Percentiles rank a stretch among this genome's conserved stretches.
Evolutionary conservation across 169 alveolate species (phyloP).

Genomic region (Plasmodium fragile): DNA sequence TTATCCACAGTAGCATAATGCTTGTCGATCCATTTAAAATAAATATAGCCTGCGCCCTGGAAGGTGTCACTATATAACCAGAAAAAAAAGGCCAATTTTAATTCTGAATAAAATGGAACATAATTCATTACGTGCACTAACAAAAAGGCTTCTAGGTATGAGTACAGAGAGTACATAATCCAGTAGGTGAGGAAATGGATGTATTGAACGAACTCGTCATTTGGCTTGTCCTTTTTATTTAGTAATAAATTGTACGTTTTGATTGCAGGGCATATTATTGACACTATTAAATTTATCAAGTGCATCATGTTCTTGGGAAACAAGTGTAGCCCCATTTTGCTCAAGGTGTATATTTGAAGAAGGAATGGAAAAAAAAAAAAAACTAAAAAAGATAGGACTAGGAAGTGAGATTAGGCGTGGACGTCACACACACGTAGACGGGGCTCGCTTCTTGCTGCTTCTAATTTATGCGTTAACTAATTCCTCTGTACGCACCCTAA

Average conservation of each 20-base stretch:
- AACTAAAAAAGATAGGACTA: neutral
- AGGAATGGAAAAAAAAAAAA: neutral
- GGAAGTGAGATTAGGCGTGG: neutral
- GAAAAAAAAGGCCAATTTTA: conserved; percentile 80
- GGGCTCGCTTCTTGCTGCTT: neutral
- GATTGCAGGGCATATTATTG: conserved; percentile 57
- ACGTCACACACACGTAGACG: neutral
- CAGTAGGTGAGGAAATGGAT: conserved; percentile 84
- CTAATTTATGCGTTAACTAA: neutral
- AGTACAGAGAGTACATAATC: conserved; percentile 79
- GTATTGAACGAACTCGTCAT: conserved; percentile 47
- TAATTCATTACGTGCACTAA: conserved; percentile 54
- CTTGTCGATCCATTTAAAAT: conserved; percentile 72
- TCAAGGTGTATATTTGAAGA: neutral
- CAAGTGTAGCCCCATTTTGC: conserved; percentile 69
- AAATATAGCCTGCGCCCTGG: conserved; percentile 87
- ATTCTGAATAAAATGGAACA: conserved; percentile 83
- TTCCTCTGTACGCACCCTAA: neutral
- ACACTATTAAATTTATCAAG: conserved; percentile 59
- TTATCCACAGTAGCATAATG: conserved; percentile 34
- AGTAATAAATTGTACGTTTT: conserved; percentile 58
- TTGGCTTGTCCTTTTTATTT: conserved; percentile 43
- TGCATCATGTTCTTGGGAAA: conserved; percentile 53
- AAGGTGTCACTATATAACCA: conserved; percentile 85
- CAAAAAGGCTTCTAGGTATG: conserved; percentile 74